Conservation (phyloP, 2,329 filamentous ascomycete species). For the Trichoderma endophyticum region DNA sequence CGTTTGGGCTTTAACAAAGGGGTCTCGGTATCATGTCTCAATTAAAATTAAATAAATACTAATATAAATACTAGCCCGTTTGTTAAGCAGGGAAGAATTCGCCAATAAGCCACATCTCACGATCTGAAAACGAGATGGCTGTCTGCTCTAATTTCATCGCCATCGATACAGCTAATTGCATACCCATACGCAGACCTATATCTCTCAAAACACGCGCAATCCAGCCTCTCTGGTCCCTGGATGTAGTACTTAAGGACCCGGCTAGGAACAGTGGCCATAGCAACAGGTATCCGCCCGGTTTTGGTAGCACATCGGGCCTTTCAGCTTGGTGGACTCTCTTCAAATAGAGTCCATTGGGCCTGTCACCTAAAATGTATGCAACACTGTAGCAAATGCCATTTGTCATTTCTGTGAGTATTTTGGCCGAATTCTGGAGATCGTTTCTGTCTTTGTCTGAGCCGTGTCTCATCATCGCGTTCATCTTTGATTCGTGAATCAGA, state of each 20-base stretch:
- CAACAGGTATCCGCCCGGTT: neutral
- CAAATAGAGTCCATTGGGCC: neutral
- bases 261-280: neutral
- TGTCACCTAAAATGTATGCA: conserved; percentile 23
- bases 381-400: conserved; percentile 23
- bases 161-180: conserved; percentile 24
- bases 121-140: conserved; percentile 22
- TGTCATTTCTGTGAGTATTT: conserved; percentile 17
- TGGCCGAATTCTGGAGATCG: conserved; percentile 15
- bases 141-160: conserved; percentile 20
- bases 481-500: neutral
- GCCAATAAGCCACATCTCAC: neutral
- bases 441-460: neutral
- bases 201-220: neutral
- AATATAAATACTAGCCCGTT: neutral
- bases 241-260: neutral
- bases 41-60: neutral
- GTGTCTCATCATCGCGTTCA: neutral
- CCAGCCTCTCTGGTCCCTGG: neutral
- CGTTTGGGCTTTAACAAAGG: neutral
- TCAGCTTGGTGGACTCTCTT: neutral
- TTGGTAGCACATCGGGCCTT: neutral
- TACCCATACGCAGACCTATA: conserved; percentile 20
- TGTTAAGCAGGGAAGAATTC: neutral
- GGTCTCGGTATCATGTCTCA: neutral